A percentile compares a stretch with the other conserved stretches of the same genome.
phyloP scores from a whole-genome alignment of 75 land plant genomes.

The Sequoia sempervirens region DNA sequence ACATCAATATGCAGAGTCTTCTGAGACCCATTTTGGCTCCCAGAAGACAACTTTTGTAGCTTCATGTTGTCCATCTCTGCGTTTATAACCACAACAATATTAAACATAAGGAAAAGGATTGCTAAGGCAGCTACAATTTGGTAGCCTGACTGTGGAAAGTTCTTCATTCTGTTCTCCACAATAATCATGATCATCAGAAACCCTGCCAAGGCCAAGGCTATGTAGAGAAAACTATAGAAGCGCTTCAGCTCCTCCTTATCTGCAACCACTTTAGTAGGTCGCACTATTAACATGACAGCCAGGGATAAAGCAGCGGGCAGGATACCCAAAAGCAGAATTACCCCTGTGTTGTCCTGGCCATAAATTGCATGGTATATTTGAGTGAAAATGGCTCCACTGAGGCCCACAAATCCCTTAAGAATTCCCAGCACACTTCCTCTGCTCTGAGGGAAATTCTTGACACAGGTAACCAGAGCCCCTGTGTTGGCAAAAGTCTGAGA shows the following conservation, averaged over 20 bases:
- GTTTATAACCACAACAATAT: slow-evolving; percentile 23
- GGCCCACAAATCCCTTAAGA: slow-evolving; percentile 67
- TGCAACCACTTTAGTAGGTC: slow-evolving; percentile 1
- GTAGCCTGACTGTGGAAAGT: slow-evolving; percentile 15
- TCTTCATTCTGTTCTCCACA: slow-evolving; percentile 11
- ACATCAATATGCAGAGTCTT: background rate
- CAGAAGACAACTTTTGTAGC: background rate
- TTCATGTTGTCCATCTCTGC: slow-evolving; percentile 28
- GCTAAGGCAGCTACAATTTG: slow-evolving; percentile 26
- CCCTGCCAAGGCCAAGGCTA: slow-evolving; percentile 30
- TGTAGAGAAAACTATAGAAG: slow-evolving; percentile 30
- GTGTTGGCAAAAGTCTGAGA: slow-evolving; percentile 54
- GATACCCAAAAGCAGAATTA: slow-evolving; percentile 51
- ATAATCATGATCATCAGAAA: slow-evolving; percentile 39
- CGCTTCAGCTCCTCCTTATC: slow-evolving; percentile 22
- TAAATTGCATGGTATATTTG: slow-evolving; percentile 53
- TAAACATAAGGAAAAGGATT: slow-evolving; percentile 26
- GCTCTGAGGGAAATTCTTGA: slow-evolving; percentile 53
- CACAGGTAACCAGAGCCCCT: slow-evolving; percentile 47
- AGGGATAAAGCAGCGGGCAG: slow-evolving; percentile 40
- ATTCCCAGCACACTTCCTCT: slow-evolving; percentile 63
- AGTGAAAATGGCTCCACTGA: slow-evolving; percentile 75
- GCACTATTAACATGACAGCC: slow-evolving; percentile 28
- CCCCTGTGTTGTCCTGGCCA: slow-evolving; percentile 30
- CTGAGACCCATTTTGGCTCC: background rate